phyloP scores from a whole-genome alignment of 352 stramenopile species.

The Phytophthora fragariaefolia region DNA sequence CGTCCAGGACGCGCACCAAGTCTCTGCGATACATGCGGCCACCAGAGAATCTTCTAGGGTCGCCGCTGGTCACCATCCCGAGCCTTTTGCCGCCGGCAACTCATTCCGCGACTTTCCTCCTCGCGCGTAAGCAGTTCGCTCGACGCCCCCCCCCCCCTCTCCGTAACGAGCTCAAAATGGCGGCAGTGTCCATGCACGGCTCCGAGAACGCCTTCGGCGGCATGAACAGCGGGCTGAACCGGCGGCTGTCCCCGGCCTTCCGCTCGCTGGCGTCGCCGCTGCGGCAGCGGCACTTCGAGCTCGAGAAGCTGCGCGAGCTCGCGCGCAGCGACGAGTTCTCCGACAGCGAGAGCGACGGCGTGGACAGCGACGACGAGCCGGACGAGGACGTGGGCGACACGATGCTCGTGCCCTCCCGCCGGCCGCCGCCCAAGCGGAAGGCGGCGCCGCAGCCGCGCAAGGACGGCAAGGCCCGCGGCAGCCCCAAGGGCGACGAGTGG shows the following conservation, averaged over 20 bases:
- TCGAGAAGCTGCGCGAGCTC: constrained; percentile 73
- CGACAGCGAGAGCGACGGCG: constrained; percentile 81
- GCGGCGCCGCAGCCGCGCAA: constrained; percentile 35
- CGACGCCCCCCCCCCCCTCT: too few relatives aligned
- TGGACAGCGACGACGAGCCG: constrained; percentile 61
- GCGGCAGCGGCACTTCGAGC: constrained; percentile 56
- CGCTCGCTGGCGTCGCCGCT: constrained; percentile 53
- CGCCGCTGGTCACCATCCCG: constrained; percentile 7
- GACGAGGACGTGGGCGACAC: constrained; percentile 57
- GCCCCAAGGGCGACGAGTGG: constrained; percentile 77
- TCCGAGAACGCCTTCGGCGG: constrained; percentile 55
- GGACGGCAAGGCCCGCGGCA: constrained; percentile 43
- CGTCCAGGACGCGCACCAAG: constrained; percentile 5
- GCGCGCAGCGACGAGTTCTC: constrained; percentile 84
- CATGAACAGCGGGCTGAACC: constrained; percentile 41
- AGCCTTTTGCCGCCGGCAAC: not conserved
- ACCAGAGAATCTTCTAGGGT: constrained; percentile 37
- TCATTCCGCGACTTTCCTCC: constrained; percentile 40
- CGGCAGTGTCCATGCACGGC: constrained; percentile 65
- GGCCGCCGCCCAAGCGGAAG: constrained; percentile 41
- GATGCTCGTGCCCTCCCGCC: constrained; percentile 61
- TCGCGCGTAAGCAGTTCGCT: constrained; percentile 14
- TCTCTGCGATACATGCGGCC: not conserved
- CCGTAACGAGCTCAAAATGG: constrained; percentile 38
- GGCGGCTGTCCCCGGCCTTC: constrained; percentile 65